A percentile compares a stretch with the other conserved stretches of the same genome.
phyloP scores from a whole-genome alignment of 2,329 filamentous ascomycete species.

The Calonectria crousiana region DNA sequence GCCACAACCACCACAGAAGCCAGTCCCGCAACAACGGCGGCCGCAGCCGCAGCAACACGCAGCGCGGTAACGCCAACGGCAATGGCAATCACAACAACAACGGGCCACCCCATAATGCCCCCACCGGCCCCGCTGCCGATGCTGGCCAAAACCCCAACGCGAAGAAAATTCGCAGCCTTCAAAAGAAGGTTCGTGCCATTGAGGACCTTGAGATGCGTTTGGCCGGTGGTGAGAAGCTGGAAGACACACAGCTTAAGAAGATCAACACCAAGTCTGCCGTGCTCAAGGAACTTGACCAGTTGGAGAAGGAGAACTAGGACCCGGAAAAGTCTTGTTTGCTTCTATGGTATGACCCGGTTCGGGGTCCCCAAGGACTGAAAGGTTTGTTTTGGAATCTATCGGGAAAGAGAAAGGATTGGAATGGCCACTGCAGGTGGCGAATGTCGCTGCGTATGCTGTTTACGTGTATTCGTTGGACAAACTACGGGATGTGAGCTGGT shows the following conservation, averaged over 20 bases:
- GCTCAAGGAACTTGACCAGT: slow-evolving; percentile 80
- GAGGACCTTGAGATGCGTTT: slow-evolving; percentile 98
- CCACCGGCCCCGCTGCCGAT: slow-evolving; percentile 59
- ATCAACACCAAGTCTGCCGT: slow-evolving; percentile 90
- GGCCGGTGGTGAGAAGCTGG: slow-evolving; percentile 93
- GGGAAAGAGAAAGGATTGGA: slow-evolving; percentile 23
- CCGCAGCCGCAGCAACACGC: slow-evolving; percentile 66
- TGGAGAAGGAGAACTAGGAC: slow-evolving; percentile 54
- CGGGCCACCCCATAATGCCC: slow-evolving; percentile 35
- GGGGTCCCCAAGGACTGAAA: neutral
- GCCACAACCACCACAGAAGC: slow-evolving; percentile 57
- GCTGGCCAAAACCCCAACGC: slow-evolving; percentile 77
- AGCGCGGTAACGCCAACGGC: slow-evolving; percentile 44
- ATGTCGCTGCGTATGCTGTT: slow-evolving; percentile 16
- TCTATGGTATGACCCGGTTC: neutral
- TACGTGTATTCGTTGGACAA: slow-evolving; percentile 23
- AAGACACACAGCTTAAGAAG: slow-evolving; percentile 99
- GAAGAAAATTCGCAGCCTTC: slow-evolving; percentile 92
- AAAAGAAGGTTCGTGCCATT: slow-evolving; percentile 98
- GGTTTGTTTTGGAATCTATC: neutral
- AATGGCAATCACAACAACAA: slow-evolving; percentile 38
- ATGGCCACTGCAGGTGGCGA: neutral
- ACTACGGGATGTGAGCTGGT: slow-evolving; percentile 18
- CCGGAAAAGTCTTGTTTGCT: neutral
- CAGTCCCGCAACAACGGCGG: slow-evolving; percentile 66